These are phyloP conservation scores for Crucibulum laeve DNA, from an alignment of 768 basidiomycete genomes.

Conservation along the genomic window DNA sequence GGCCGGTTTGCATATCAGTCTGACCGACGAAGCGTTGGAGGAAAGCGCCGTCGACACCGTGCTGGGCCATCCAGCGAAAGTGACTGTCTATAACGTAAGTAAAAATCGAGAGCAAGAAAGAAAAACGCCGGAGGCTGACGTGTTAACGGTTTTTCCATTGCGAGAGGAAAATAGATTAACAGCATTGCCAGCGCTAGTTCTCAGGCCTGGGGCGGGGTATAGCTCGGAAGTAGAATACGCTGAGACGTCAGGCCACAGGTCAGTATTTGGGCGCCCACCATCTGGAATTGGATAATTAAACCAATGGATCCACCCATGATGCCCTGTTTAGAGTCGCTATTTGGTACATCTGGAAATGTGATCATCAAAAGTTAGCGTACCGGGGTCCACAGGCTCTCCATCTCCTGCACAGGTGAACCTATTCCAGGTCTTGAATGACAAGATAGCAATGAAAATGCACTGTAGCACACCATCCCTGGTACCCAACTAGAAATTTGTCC, in stretches of 20 bases:
- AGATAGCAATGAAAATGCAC: neutral
- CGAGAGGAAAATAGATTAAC: slow-evolving; percentile 76
- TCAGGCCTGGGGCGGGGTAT: slow-evolving; percentile 64
- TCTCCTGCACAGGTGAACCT: slow-evolving; percentile 76
- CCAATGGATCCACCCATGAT: slow-evolving; percentile 90
- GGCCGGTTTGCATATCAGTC: slow-evolving; percentile 51
- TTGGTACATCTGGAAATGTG: neutral
- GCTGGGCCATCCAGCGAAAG: slow-evolving; percentile 82
- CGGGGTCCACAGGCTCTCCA: slow-evolving; percentile 62
- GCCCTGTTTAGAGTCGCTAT: slow-evolving; percentile 30
- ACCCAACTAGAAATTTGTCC: slow-evolving; percentile 80
- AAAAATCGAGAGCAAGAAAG: too few species aligned
- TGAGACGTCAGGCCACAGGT: slow-evolving; percentile 79
- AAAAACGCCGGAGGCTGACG: too few species aligned
- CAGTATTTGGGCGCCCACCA: slow-evolving; percentile 69
- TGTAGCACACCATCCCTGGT: slow-evolving; percentile 73
- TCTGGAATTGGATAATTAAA: slow-evolving; percentile 61
- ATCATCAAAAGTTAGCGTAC: slow-evolving; percentile 20
- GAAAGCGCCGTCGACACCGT: slow-evolving; percentile 78
- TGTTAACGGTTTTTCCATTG: slow-evolving; percentile 49
- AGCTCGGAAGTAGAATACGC: slow-evolving; percentile 69
- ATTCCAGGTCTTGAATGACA: neutral
- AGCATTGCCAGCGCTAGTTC: slow-evolving; percentile 49
- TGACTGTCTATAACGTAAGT: slow-evolving; percentile 48
- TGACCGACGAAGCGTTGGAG: slow-evolving; percentile 74